A percentile compares a stretch with the other conserved stretches of the same genome.
Conservation (phyloP, 2,329 filamentous ascomycete genomes). For the Rhinocladiella similis region DNA sequence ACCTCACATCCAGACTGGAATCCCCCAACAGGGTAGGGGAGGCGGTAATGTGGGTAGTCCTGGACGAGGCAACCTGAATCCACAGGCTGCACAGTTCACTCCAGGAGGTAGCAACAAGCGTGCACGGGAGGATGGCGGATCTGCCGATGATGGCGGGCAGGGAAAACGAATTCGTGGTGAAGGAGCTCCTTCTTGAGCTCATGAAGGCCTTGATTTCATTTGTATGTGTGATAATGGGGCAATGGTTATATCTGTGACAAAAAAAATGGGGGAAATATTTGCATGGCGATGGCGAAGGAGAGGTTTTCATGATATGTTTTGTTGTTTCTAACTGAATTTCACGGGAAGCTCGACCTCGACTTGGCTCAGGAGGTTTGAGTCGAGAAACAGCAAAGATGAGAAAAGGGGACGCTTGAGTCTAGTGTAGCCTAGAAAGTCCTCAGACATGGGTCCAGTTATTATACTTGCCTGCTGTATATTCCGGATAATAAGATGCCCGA, state of each 20-base stretch:
- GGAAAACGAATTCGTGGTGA: constrained; percentile 27
- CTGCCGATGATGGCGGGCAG: constrained; percentile 14
- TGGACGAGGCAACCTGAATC: constrained; percentile 47
- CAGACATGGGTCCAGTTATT: too few species aligned
- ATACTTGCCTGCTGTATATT: too few species aligned
- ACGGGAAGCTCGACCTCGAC: too few species aligned
- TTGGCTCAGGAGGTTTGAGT: too few species aligned
- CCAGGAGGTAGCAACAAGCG: constrained; percentile 59
- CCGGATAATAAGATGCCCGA: too few species aligned
- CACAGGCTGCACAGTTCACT: constrained; percentile 55
- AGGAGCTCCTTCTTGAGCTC: constrained; percentile 1
- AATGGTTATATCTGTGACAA: too few species aligned
- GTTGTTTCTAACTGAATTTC: not conserved
- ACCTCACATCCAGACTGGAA: constrained; percentile 38
- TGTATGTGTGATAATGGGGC: not conserved
- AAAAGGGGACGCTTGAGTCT: too few species aligned
- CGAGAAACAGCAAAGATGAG: too few species aligned
- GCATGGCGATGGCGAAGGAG: constrained; percentile 2
- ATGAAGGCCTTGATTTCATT: not conserved
- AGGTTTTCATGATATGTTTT: not conserved
- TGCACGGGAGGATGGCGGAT: constrained; percentile 51
- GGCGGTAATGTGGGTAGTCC: constrained; percentile 22
- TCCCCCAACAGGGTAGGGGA: constrained; percentile 32
- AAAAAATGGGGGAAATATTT: not conserved
- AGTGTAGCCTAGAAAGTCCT: too few species aligned